Percentiles rank a stretch among this genome's conserved stretches.
Evolutionary conservation across 2,329 filamentous ascomycete species (phyloP).

Genomic region (Aspergillus sergii): DNA sequence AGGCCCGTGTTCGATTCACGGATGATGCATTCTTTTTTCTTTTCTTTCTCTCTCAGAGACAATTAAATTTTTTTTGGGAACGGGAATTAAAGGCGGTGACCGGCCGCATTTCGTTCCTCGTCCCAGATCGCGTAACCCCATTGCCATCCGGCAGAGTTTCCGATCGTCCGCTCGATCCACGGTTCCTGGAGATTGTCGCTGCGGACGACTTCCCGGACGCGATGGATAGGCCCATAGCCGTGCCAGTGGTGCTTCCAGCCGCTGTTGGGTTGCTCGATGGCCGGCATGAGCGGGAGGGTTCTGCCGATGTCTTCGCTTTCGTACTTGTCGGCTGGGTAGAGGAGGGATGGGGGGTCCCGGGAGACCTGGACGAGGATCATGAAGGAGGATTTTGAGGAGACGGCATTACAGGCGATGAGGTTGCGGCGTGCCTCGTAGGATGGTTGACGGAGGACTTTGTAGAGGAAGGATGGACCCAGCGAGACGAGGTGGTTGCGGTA

Average conservation of each 20-base stretch:
- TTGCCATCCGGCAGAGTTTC: conserved; percentile 14
- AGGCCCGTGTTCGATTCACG: conserved; percentile 52
- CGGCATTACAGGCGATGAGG: conserved; percentile 16
- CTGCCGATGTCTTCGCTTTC: neutral
- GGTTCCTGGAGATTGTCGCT: neutral
- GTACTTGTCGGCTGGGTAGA: conserved; percentile 12
- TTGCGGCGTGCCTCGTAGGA: conserved; percentile 10
- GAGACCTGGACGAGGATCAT: conserved; percentile 15
- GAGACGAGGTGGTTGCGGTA: conserved; percentile 23
- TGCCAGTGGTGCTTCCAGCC: conserved; percentile 20
- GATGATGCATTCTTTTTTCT: conserved; percentile 39
- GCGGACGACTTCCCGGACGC: neutral
- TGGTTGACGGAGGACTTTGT: conserved; percentile 13
- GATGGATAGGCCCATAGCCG: conserved; percentile 2
- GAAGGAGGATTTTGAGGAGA: conserved; percentile 20
- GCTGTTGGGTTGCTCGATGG: conserved; percentile 12
- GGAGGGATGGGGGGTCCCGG: conserved; percentile 6
- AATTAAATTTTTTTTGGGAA: neutral
- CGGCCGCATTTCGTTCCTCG: neutral
- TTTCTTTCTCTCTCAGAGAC: neutral
- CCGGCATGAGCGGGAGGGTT: conserved; percentile 7
- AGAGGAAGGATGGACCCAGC: conserved; percentile 18
- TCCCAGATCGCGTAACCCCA: conserved; percentile 55
- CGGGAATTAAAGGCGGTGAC: neutral
- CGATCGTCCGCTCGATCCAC: conserved; percentile 4